Conservation (phyloP, 106 monocot species). For the Dioscorea zingiberensis region DNA sequence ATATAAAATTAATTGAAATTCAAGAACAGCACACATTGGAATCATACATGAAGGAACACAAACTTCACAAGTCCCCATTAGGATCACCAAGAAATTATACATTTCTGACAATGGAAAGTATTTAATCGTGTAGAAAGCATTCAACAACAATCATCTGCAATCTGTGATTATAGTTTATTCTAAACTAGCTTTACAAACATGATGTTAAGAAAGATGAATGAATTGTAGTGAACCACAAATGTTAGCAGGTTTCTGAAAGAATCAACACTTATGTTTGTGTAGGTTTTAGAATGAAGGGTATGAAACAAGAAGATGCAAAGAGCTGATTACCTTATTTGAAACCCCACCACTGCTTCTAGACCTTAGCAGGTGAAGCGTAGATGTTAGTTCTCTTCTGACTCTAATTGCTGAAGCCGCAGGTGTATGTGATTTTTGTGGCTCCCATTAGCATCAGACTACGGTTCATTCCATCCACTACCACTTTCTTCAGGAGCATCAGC, state of each 20-base stretch:
- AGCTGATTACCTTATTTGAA: slow-evolving; percentile 26
- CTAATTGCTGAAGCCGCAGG: slow-evolving; percentile 38
- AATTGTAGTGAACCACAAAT: too few species aligned
- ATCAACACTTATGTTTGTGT: too few species aligned
- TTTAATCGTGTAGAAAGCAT: too few species aligned
- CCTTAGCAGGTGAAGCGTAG: slow-evolving; percentile 25
- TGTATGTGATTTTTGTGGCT: slow-evolving; percentile 27
- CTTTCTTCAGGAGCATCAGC: slow-evolving; percentile 1
- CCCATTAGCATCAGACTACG: slow-evolving; percentile 4
- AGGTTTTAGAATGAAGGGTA: neutral
- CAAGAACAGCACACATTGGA: neutral
- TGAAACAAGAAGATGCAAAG: neutral
- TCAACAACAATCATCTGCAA: too few species aligned
- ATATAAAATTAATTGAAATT: neutral
- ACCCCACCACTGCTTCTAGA: slow-evolving; percentile 22
- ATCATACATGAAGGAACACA: neutral
- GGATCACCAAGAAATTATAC: too few species aligned
- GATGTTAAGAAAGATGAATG: too few species aligned
- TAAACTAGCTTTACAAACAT: too few species aligned
- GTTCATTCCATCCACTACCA: slow-evolving; percentile 3
- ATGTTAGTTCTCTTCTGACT: slow-evolving; percentile 41
- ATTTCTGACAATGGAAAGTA: too few species aligned
- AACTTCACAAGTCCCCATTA: neutral
- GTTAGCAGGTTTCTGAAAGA: too few species aligned
- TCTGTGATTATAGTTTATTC: too few species aligned